Percentiles rank a stretch among this genome's conserved stretches.
Conservation (phyloP, 441 rosid genomes). For the Mallotus japonicus region DNA sequence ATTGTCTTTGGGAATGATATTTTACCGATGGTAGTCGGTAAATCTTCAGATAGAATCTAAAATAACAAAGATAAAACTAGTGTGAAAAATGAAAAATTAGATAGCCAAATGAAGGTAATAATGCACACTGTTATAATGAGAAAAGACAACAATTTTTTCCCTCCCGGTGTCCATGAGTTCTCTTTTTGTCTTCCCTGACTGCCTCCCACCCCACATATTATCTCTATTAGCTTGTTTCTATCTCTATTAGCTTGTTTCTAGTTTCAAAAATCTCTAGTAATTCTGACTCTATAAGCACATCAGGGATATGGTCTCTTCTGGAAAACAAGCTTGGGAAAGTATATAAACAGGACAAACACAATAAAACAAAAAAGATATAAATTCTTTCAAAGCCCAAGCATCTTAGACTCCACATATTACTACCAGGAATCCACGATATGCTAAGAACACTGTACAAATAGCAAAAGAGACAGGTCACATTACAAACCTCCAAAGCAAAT, state of each 20-base stretch:
- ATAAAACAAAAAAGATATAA: background rate
- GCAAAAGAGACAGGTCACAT: conserved; percentile 29
- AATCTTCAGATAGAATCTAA: conserved; percentile 83
- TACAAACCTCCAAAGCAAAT: conserved; percentile 74
- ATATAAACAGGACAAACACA: background rate
- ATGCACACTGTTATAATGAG: no score
- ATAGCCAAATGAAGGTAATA: background rate
- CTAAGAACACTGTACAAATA: conserved; percentile 13
- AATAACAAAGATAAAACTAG: conserved; percentile 17
- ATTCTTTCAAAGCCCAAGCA: background rate
- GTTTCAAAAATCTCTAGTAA: no score
- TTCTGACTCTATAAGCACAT: background rate
- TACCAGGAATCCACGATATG: background rate
- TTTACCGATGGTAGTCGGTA: conserved; percentile 68
- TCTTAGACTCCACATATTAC: background rate
- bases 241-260: no score
- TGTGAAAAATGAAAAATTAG: background rate
- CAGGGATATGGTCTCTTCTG: background rate
- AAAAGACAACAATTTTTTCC: no score
- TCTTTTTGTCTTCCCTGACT: no score
- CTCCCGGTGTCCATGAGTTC: no score
- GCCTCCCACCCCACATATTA: no score
- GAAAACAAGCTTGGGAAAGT: background rate
- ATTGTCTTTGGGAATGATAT: conserved; percentile 89
- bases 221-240: no score